phyloP scores from a whole-genome alignment of 306 rosid species.

The Prunus mongolica region DNA sequence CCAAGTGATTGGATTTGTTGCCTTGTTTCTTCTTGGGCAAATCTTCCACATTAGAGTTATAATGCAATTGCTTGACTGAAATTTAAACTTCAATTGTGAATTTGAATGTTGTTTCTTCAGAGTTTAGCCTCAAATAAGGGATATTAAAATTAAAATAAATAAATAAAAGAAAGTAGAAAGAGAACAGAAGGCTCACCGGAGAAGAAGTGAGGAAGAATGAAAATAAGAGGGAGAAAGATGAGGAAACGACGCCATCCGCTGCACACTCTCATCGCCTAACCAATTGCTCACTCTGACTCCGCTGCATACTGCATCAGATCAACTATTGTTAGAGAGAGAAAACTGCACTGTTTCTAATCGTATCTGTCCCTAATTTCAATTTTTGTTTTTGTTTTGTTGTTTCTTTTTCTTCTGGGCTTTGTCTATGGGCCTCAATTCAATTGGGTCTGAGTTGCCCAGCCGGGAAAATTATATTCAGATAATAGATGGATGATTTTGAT shows the following conservation, averaged over 20 bases:
- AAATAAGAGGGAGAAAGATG: slow-evolving; percentile 54
- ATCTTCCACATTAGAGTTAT: slow-evolving; percentile 35
- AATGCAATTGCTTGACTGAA: slow-evolving; percentile 61
- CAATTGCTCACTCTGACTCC: not conserved
- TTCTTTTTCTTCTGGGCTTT: no score
- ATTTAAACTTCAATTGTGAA: not conserved
- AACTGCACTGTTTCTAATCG: no score
- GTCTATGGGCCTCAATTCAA: no score
- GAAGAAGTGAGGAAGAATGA: slow-evolving; percentile 60
- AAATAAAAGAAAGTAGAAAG: not conserved
- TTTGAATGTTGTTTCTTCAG: not conserved
- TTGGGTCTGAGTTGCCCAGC: no score
- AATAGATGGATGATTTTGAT: no score
- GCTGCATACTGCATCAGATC: not conserved
- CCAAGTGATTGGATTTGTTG: slow-evolving; percentile 69
- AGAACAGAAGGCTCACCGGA: slow-evolving; percentile 39
- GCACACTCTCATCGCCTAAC: slow-evolving; percentile 44
- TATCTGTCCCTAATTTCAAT: no score
- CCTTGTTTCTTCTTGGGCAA: slow-evolving; percentile 37
- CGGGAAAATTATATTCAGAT: no score
- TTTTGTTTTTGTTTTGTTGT: no score
- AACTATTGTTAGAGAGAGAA: not conserved
- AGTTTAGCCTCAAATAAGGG: not conserved
- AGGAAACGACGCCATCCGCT: slow-evolving; percentile 65
- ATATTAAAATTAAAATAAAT: slow-evolving; percentile 4